Evolutionary conservation across 225 moss, liverwort and hornwort genomes (phyloP).

Genomic region (Sphagnum tenellum): DNA sequence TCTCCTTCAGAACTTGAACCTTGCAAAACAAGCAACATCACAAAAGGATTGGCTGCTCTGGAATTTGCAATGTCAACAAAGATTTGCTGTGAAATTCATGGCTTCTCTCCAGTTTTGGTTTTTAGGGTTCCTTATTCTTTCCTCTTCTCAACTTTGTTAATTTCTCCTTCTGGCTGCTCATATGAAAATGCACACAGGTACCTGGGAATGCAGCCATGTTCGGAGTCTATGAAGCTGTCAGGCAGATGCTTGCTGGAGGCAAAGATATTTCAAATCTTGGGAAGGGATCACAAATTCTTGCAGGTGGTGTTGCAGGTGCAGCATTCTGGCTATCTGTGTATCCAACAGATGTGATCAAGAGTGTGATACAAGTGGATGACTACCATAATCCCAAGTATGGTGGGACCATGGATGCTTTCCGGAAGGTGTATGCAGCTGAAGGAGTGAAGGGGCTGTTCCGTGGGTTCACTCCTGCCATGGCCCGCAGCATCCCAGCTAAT

Average conservation of each 20-base stretch:
- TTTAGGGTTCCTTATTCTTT: no score
- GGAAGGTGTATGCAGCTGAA: constrained; percentile 35
- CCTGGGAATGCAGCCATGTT: constrained; percentile 39
- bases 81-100: no score
- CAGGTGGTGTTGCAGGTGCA: constrained; percentile 39
- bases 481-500: constrained; percentile 48
- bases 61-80: no score
- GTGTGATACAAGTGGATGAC: constrained; percentile 43
- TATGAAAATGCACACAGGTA: no score
- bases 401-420: constrained; percentile 43
- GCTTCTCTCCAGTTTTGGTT: no score
- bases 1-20: no score
- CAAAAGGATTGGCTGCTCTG: no score
- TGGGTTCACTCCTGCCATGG: constrained; percentile 56
- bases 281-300: constrained; percentile 25
- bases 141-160: no score
- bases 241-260: constrained; percentile 38
- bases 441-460: constrained; percentile 44
- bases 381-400: constrained; percentile 41
- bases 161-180: no score
- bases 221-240: constrained; percentile 34
- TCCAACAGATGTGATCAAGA: constrained; percentile 46
- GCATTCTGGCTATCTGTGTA: constrained; percentile 35
- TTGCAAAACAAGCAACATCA: no score
- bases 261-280: constrained; percentile 35